phyloP scores from a whole-genome alignment of 2,329 filamentous ascomycete genomes.

The Didymella lethalis region DNA sequence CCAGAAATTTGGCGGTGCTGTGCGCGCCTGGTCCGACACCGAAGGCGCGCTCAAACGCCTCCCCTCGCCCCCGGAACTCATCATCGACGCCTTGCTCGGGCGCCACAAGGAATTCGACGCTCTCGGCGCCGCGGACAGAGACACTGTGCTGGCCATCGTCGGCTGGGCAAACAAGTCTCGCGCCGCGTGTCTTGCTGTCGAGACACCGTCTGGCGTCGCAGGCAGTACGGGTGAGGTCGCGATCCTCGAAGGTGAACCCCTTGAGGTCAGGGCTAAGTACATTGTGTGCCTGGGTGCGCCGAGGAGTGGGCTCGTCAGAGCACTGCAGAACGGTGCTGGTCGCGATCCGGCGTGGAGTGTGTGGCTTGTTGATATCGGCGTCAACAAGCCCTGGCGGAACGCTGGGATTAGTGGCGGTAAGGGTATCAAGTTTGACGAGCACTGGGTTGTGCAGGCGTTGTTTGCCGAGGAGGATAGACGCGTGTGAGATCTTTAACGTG shows the following conservation, averaged over 20 bases:
- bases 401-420: constrained; percentile 81
- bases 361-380: constrained; percentile 85
- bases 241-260: constrained; percentile 73
- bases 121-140: constrained; percentile 80
- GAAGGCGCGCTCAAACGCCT: constrained; percentile 62
- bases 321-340: constrained; percentile 69
- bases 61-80: constrained; percentile 74
- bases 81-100: constrained; percentile 88
- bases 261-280: constrained; percentile 82
- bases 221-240: constrained; percentile 70
- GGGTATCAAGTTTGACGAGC: constrained; percentile 86
- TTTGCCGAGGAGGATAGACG: constrained; percentile 40
- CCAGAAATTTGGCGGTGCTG: constrained; percentile 79
- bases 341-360: constrained; percentile 72
- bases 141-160: constrained; percentile 86
- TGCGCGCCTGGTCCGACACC: constrained; percentile 68
- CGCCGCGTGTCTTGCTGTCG: constrained; percentile 83
- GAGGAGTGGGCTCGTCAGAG: constrained; percentile 82
- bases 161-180: constrained; percentile 92
- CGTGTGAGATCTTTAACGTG: constrained; percentile 9
- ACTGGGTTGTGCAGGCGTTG: constrained; percentile 80
- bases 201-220: constrained; percentile 88
- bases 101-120: constrained; percentile 90
- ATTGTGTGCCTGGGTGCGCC: constrained; percentile 88
- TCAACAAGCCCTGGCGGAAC: constrained; percentile 85